Evolutionary conservation across 192 early-diverging fungal species (phyloP).

Genomic region (Phlyctochytrium arcticum): DNA sequence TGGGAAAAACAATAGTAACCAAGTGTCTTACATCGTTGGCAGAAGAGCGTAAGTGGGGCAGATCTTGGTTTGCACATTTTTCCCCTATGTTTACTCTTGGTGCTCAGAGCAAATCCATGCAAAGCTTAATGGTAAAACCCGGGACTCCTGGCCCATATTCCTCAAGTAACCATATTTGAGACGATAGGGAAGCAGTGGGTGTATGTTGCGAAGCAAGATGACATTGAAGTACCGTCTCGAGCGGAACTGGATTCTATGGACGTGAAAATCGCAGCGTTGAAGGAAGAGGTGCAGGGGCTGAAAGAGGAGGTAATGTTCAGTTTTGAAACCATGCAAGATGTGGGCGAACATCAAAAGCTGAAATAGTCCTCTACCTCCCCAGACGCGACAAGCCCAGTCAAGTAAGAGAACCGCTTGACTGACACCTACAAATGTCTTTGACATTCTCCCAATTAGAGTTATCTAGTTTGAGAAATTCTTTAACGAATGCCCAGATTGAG

Average conservation of each 20-base stretch:
- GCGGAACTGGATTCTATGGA: conserved; percentile 28
- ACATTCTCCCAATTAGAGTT: no score
- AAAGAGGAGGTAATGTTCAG: conserved; percentile 24
- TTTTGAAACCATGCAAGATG: no score
- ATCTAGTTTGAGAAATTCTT: conserved; percentile 7
- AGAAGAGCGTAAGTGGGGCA: conserved; percentile 24
- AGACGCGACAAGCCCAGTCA: no score
- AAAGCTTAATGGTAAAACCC: conserved; percentile 17
- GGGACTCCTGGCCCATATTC: neutral
- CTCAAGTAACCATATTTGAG: neutral
- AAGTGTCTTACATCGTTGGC: conserved; percentile 31
- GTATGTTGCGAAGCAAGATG: conserved; percentile 26
- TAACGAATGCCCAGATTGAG: conserved; percentile 18
- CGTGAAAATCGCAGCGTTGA: conserved; percentile 13
- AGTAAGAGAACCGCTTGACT: no score
- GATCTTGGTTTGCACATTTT: no score
- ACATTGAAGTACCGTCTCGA: conserved; percentile 22
- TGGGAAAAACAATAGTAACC: conserved; percentile 28
- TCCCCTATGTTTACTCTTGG: no score
- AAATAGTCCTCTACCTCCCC: neutral
- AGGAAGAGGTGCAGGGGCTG: conserved; percentile 10
- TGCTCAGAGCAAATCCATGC: conserved; percentile 30
- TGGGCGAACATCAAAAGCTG: neutral
- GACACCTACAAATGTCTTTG: no score
- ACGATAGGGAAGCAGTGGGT: conserved; percentile 34